These are phyloP conservation scores for Parafenestella ontariensis DNA, from an alignment of 2,329 filamentous ascomycete species.

Conservation along the genomic window DNA sequence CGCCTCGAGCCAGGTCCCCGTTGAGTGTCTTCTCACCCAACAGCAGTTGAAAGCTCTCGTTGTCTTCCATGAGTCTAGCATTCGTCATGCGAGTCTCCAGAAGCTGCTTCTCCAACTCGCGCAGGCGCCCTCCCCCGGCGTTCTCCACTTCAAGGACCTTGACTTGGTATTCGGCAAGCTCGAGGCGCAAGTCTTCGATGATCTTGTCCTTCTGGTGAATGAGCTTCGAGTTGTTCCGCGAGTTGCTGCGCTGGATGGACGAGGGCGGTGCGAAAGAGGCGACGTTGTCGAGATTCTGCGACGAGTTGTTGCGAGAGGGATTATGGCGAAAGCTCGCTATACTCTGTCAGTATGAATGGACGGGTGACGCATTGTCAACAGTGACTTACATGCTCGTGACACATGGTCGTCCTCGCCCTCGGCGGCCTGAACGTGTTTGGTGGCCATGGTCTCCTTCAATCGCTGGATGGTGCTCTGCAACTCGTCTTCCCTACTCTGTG, in stretches of 20 bases:
- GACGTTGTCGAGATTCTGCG: constrained; percentile 76
- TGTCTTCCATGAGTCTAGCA: constrained; percentile 95
- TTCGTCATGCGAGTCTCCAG: constrained; percentile 96
- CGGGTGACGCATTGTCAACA: neutral
- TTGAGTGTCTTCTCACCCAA: constrained; percentile 95
- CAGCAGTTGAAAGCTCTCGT: constrained; percentile 95
- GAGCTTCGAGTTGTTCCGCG: constrained; percentile 85
- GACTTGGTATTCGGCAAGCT: constrained; percentile 93
- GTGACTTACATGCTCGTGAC: constrained; percentile 59
- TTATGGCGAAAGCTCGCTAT: constrained; percentile 55
- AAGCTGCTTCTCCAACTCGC: constrained; percentile 87
- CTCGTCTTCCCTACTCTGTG: constrained; percentile 83
- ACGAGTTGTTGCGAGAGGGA: constrained; percentile 52
- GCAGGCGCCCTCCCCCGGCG: constrained; percentile 82
- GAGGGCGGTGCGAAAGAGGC: constrained; percentile 87
- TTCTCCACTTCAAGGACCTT: constrained; percentile 95
- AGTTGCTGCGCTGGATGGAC: constrained; percentile 85
- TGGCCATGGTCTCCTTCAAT: constrained; percentile 85
- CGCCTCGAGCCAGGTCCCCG: constrained; percentile 84
- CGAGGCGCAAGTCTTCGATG: constrained; percentile 89
- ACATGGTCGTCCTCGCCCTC: constrained; percentile 59
- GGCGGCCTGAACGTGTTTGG: constrained; percentile 67
- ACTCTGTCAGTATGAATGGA: constrained; percentile 25
- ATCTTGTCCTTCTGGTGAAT: constrained; percentile 95
- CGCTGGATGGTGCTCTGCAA: constrained; percentile 89